These are phyloP conservation scores for Hypoxylon lenormandii DNA, from an alignment of 495 filamentous ascomycete species.

Conservation along the genomic window DNA sequence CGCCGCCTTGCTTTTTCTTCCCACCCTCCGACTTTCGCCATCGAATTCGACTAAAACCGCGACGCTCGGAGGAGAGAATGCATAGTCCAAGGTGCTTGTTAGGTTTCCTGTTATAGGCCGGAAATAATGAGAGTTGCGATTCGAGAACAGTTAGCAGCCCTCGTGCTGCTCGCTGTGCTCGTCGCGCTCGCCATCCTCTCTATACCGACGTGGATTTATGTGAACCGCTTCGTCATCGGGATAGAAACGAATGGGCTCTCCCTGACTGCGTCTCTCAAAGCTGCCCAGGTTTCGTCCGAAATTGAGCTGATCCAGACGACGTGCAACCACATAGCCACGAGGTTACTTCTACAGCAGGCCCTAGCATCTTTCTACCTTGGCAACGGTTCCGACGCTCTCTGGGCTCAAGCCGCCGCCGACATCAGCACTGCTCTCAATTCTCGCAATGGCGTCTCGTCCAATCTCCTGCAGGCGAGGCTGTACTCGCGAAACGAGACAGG, in stretches of 20 bases:
- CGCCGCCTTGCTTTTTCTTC: not conserved
- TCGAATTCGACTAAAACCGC: constrained; percentile 19
- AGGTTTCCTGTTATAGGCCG: constrained; percentile 52
- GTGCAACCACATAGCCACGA: constrained; percentile 73
- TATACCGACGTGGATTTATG: constrained; percentile 73
- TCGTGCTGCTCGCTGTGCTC: constrained; percentile 77
- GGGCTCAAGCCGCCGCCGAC: constrained; percentile 67
- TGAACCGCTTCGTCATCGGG: constrained; percentile 76
- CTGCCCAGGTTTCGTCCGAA: constrained; percentile 79
- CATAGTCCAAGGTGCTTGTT: constrained; percentile 29
- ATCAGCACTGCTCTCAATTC: constrained; percentile 70
- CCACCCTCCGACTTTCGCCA: constrained; percentile 11
- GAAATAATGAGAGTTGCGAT: constrained; percentile 83
- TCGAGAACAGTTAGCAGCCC: constrained; percentile 79
- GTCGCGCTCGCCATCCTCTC: constrained; percentile 69
- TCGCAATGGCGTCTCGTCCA: constrained; percentile 61
- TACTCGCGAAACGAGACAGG: constrained; percentile 73
- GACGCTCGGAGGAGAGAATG: constrained; percentile 33
- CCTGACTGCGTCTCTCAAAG: constrained; percentile 85
- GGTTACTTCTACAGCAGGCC: constrained; percentile 73
- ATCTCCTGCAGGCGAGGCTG: constrained; percentile 74
- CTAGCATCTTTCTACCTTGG: constrained; percentile 70
- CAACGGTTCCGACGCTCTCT: constrained; percentile 66
- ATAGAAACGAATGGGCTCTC: constrained; percentile 71
- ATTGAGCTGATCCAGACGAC: constrained; percentile 78